Evolutionary conservation across 352 stramenopile genomes (phyloP).

Genomic region (Globisporangium carolinianum): DNA sequence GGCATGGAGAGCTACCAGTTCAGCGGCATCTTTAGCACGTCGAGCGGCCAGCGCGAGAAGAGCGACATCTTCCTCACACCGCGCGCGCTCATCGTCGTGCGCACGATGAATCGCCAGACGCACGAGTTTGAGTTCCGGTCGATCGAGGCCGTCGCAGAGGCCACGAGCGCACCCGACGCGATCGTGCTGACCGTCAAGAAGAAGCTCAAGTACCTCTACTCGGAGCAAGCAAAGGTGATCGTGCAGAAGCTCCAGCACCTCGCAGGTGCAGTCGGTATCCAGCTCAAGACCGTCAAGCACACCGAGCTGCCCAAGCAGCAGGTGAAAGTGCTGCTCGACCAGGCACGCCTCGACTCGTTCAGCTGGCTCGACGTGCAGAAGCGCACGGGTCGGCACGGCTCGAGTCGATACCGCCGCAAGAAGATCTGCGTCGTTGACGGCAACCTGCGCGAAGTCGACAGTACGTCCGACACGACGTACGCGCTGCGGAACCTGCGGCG

Average conservation of each 20-base stretch:
- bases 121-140: conserved; percentile 69
- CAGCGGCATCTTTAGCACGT: conserved; percentile 62
- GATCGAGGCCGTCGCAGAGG: conserved; percentile 46
- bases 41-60: conserved; percentile 66
- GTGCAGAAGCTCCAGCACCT: conserved; percentile 56
- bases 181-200: conserved; percentile 52
- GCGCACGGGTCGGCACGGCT: conserved; percentile 48
- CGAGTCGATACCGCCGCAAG: conserved; percentile 50
- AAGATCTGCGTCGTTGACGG: conserved; percentile 56
- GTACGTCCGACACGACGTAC: conserved; percentile 46
- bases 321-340: conserved; percentile 23
- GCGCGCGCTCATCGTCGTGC: conserved; percentile 52
- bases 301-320: conserved; percentile 54
- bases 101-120: conserved; percentile 58
- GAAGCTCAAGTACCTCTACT: conserved; percentile 75
- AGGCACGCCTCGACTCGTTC: conserved; percentile 32
- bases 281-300: conserved; percentile 22
- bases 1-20: conserved; percentile 67
- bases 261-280: conserved; percentile 60
- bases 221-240: conserved; percentile 47
- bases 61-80: conserved; percentile 65
- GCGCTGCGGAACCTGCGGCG: conserved; percentile 45
- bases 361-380: conserved; percentile 51
- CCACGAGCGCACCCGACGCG: conserved; percentile 37
- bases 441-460: conserved; percentile 37